A percentile compares a stretch with the other conserved stretches of the same genome.
Evolutionary conservation across 1,284 basidiomycete species (phyloP).

Genomic region (Sanghuangporus weigelae): DNA sequence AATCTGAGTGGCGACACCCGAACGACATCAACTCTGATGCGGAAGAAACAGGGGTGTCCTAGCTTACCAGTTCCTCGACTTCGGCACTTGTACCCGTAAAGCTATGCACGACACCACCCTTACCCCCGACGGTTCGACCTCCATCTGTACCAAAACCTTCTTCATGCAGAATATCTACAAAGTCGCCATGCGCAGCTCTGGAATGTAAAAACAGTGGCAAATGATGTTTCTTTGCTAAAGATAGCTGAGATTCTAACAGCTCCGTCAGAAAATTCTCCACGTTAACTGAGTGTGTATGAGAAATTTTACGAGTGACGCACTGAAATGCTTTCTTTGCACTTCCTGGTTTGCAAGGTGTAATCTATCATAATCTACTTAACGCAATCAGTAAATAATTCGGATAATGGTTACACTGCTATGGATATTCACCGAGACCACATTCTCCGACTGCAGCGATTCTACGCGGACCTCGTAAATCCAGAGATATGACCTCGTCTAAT

Average conservation of each 20-base stretch:
- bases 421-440: conserved; percentile 70
- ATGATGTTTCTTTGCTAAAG: conserved; percentile 64
- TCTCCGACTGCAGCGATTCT: conserved; percentile 79
- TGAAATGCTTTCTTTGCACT: conserved; percentile 67
- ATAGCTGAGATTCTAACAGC: conserved; percentile 50
- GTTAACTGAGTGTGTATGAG: not conserved
- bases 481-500: conserved; percentile 51
- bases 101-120: conserved; percentile 81
- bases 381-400: not conserved
- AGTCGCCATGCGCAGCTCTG: conserved; percentile 69
- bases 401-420: not conserved
- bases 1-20: conserved; percentile 36
- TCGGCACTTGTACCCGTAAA: conserved; percentile 76
- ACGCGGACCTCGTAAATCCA: conserved; percentile 50
- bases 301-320: conserved; percentile 25
- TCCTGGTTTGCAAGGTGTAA: conserved; percentile 64
- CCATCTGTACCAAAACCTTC: conserved; percentile 60
- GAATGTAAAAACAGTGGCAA: conserved; percentile 87
- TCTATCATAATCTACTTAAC: conserved; percentile 72
- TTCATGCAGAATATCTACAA: conserved; percentile 62
- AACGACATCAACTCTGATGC: conserved; percentile 5
- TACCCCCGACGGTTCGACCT: conserved; percentile 47
- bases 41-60: not conserved
- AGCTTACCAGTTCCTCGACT: conserved; percentile 60
- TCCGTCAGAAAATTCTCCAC: not conserved